Conservation (phyloP, 2,329 filamentous ascomycete genomes). For the Ramichloridium luteum region DNA sequence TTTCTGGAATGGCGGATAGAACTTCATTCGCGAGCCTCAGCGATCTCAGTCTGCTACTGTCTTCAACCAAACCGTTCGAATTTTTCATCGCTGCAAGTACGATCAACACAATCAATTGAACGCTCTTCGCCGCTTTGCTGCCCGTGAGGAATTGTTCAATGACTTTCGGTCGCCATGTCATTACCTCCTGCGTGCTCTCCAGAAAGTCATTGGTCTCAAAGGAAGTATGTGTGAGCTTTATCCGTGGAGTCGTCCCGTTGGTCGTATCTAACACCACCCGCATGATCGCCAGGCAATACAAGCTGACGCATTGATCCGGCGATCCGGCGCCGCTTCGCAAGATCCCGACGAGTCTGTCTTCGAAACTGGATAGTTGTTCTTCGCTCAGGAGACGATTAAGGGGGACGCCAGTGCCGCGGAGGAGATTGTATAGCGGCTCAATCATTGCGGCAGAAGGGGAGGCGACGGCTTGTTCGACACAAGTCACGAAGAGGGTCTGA, state of each 20-base stretch:
- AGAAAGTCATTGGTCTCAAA: constrained; percentile 22
- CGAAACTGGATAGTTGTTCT: constrained; percentile 17
- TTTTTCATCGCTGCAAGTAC: constrained; percentile 21
- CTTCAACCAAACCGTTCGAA: constrained; percentile 4
- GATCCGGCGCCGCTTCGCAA: constrained; percentile 17
- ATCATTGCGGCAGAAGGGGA: constrained; percentile 18
- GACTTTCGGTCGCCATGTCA: constrained; percentile 19
- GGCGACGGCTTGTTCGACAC: constrained; percentile 20
- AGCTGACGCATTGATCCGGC: constrained; percentile 20
- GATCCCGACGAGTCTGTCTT: constrained; percentile 23
- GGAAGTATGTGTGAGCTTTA: constrained; percentile 13
- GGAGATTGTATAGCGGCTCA: constrained; percentile 22
- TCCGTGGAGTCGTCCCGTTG: constrained; percentile 5
- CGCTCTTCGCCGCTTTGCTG: constrained; percentile 22
- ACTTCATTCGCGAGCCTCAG: constrained; percentile 20
- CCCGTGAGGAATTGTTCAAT: constrained; percentile 25
- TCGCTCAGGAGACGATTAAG: constrained; percentile 21
- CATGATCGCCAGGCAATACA: constrained; percentile 29
- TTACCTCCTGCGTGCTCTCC: constrained; percentile 16
- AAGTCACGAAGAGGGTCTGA: constrained; percentile 22
- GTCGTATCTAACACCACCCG: constrained; percentile 16
- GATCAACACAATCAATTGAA: constrained; percentile 24
- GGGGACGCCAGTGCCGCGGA: constrained; percentile 21
- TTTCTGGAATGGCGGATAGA: constrained; percentile 17
- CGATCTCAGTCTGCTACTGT: constrained; percentile 12